phyloP scores from a whole-genome alignment of 306 rosid species.

The Quercus mongolica region DNA sequence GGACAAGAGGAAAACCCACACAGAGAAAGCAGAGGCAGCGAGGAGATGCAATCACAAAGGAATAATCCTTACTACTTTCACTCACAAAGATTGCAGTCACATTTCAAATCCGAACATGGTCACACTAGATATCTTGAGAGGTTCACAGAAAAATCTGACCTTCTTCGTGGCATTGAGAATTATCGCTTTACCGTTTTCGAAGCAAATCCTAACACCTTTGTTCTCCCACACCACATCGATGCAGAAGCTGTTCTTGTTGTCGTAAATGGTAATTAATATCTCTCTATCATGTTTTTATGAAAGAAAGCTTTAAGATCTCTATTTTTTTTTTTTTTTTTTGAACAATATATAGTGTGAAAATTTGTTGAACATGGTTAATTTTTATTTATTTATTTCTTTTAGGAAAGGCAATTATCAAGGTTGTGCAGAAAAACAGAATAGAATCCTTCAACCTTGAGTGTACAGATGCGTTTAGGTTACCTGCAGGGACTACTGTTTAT shows the following conservation, averaged over 20 bases:
- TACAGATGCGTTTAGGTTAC: conserved; percentile 28
- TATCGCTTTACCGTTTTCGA: conserved; percentile 34
- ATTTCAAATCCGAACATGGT: conserved; percentile 26
- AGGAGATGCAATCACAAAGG: conserved; percentile 2
- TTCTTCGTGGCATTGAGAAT: conserved; percentile 39
- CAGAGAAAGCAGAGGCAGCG: not conserved
- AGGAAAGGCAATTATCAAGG: conserved; percentile 38
- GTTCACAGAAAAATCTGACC: conserved; percentile 18
- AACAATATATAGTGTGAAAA: not conserved
- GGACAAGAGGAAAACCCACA: not conserved
- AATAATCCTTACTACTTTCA: conserved; percentile 42
- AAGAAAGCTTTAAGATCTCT: too few relatives aligned
- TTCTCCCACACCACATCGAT: conserved; percentile 41
- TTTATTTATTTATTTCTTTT: not conserved
- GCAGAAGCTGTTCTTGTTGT: conserved; percentile 34
- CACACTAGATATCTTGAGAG: conserved; percentile 23
- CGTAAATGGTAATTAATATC: conserved; percentile 13
- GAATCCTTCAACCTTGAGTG: conserved; percentile 33
- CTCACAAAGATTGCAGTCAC: conserved; percentile 15
- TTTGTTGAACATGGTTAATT: not conserved
- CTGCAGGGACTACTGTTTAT: conserved; percentile 33
- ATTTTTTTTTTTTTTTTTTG: too few relatives aligned
- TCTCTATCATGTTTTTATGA: not conserved
- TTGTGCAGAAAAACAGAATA: conserved; percentile 27
- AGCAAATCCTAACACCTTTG: conserved; percentile 39